phyloP scores from a whole-genome alignment of 164 flowering plant species.

The Platanus orientalis region DNA sequence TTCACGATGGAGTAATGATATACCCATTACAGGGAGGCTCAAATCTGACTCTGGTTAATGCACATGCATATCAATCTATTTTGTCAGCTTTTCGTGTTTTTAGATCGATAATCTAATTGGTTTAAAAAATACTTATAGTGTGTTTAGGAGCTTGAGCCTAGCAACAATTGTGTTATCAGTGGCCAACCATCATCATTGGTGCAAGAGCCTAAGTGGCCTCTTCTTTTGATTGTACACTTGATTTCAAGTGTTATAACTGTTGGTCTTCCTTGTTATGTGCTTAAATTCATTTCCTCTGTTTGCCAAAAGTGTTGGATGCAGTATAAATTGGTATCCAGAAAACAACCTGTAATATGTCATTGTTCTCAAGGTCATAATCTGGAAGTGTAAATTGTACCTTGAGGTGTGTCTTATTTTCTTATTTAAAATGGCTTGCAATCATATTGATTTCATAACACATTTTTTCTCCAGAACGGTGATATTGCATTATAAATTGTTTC shows the following conservation, averaged over 20 bases:
- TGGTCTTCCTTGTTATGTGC: slow-evolving; percentile 6
- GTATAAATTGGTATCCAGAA: slow-evolving; percentile 93
- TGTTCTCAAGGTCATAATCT: slow-evolving; percentile 2
- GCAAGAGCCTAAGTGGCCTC: slow-evolving; percentile 70
- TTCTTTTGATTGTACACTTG: background rate
- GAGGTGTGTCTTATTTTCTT: slow-evolving; percentile 8
- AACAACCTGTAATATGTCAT: slow-evolving; percentile 16
- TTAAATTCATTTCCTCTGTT: slow-evolving; percentile 6
- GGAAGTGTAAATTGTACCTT: background rate
- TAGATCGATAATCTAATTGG: background rate
- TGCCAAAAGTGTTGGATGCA: slow-evolving; percentile 75
- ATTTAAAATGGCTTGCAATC: background rate
- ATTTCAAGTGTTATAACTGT: no score
- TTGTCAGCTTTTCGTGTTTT: background rate
- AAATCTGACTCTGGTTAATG: slow-evolving; percentile 1
- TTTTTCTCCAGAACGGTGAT: no score
- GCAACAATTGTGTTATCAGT: slow-evolving; percentile 77
- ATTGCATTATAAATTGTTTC: no score
- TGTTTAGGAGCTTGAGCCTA: slow-evolving; percentile 64
- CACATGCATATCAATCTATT: background rate
- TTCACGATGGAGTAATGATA: slow-evolving; percentile 73
- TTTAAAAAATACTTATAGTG: background rate
- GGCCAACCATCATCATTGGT: slow-evolving; percentile 55
- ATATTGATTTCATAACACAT: background rate
- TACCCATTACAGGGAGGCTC: slow-evolving; percentile 80